Evolutionary conservation across 1,284 basidiomycete species (phyloP).

Genomic region (Polyporus tsugae): DNA sequence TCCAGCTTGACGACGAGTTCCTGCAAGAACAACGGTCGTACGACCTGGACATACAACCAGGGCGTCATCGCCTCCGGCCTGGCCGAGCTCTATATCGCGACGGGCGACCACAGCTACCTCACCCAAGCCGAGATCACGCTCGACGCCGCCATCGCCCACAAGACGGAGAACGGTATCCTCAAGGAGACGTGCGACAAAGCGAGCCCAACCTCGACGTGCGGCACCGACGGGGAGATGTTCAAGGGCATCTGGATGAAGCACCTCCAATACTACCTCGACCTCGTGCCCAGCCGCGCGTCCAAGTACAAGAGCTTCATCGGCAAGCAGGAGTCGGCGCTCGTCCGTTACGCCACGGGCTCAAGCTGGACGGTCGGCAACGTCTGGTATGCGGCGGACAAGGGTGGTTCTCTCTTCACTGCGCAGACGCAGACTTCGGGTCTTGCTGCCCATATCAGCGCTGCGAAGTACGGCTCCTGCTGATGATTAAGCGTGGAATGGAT

Average conservation of each 20-base stretch:
- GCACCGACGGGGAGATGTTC: constrained; percentile 55
- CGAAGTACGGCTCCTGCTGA: constrained; percentile 25
- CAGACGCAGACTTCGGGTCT: constrained; percentile 38
- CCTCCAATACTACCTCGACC: constrained; percentile 44
- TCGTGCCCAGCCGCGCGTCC: constrained; percentile 38
- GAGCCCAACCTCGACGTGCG: constrained; percentile 46
- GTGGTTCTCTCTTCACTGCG: constrained; percentile 51
- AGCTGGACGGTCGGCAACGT: constrained; percentile 56
- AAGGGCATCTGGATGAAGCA: constrained; percentile 45
- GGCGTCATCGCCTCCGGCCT: constrained; percentile 63
- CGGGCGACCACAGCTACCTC: constrained; percentile 48
- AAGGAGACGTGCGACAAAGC: constrained; percentile 61
- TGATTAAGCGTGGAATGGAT: background rate
- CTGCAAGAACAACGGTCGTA: constrained; percentile 60
- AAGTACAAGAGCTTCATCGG: constrained; percentile 42
- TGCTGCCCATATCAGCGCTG: constrained; percentile 22
- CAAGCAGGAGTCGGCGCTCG: constrained; percentile 38
- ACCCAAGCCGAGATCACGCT: constrained; percentile 59
- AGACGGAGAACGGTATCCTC: constrained; percentile 51
- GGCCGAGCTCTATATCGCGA: constrained; percentile 51
- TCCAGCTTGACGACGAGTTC: constrained; percentile 27
- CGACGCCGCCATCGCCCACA: constrained; percentile 54
- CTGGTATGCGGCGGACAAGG: constrained; percentile 53
- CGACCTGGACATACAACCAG: constrained; percentile 64
- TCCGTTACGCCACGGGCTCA: constrained; percentile 48